Base-by-base conservation (phyloP, 106 monocot genomes). In the Allium fistulosum region DNA sequence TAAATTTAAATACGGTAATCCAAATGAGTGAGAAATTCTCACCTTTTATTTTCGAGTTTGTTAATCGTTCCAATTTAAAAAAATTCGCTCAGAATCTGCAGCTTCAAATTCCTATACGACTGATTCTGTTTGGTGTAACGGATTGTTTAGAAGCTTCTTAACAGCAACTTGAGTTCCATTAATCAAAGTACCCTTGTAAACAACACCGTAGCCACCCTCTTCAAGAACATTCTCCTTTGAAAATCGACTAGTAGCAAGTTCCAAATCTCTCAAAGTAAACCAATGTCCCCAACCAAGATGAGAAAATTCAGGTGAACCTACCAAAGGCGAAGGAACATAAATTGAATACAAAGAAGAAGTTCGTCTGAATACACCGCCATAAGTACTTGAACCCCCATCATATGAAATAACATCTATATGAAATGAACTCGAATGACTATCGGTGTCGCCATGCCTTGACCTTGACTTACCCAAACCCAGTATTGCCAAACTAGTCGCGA, bases 161-260 rank as follows among this genome's bases (percentile, higher is more conserved):
- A 83, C 79, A 61, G 82, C 82, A 28, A 83, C 82, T 50, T 70
- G 82, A 52, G 61, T 62, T 48, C 82, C 82, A 68, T 83, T 83
- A 8, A 79, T 75, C 63, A 83, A 73, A 50, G 67, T 69, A 57
- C 82, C 82, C 8, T 62, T 57, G 66, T 83, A 83, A 46, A 83
- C 82, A 71, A 83, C 66, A 22, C 82, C 82, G 74, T 83, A 83
- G 67, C 82, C 82, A 17, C 82, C 82, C 74, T 82, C 82, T 15
- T 78, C 82, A 59, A 82, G 72, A 26, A 82, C 50, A 68, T 75
- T 83, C 17, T 83, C 82, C 64, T 75, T 83, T 59, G 82, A 59
- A 74, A 83, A 83, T 49, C 75, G 65, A 63, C 75, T 79, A 18
- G 82, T 83, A 16, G 82, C 82, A 67, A 79, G 67, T 78, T 83